These are phyloP conservation scores for Plasmodium cynomolgi DNA, from an alignment of 169 alveolate species.

Conservation along the genomic window DNA sequence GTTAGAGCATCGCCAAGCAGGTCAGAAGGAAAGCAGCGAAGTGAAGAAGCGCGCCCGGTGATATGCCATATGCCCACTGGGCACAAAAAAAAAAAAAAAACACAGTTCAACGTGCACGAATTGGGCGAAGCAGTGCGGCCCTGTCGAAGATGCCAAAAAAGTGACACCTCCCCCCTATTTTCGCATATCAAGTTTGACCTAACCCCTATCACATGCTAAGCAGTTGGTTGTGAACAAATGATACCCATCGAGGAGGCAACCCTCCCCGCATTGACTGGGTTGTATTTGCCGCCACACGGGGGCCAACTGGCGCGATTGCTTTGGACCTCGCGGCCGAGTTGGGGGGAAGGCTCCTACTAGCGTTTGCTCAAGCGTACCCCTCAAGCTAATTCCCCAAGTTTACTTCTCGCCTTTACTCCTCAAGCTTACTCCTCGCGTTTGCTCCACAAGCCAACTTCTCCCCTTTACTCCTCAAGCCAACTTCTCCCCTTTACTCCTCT, in stretches of 20 bases:
- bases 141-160: background rate
- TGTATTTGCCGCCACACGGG: background rate
- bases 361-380: no score
- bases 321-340: background rate
- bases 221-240: background rate
- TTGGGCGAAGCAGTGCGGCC: no score
- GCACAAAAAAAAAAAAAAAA: background rate
- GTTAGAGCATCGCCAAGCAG: background rate
- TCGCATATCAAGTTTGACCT: background rate
- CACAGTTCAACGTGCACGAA: background rate
- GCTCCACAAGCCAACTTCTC: no score
- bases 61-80: background rate
- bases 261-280: background rate
- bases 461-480: no score
- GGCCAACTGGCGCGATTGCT: background rate
- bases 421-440: no score
- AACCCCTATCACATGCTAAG: background rate
- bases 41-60: background rate
- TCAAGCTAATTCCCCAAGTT: no score
- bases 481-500: background rate
- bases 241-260: background rate
- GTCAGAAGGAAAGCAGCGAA: background rate
- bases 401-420: no score
- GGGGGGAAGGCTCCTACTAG: background rate
- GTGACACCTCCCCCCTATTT: background rate